Conservation (phyloP, 192 early-diverging fungal species). For the Haplosporangium gracile region DNA sequence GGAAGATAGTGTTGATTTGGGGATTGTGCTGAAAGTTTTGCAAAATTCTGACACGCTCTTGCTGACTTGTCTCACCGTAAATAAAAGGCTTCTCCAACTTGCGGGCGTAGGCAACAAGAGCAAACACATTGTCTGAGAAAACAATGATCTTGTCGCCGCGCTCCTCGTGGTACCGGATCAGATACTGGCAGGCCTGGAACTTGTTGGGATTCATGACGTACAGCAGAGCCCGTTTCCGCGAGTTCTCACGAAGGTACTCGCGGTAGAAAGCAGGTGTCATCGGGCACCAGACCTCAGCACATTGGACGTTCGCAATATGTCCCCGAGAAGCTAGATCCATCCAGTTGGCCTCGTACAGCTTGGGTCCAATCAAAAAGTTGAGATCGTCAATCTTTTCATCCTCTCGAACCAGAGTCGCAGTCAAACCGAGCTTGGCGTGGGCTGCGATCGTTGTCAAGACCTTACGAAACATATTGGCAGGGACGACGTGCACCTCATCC, state of each 20-base stretch:
- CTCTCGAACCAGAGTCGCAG: conserved; percentile 97
- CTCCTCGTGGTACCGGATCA: conserved; percentile 93
- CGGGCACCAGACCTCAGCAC: conserved; percentile 98
- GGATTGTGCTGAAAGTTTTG: conserved; percentile 97
- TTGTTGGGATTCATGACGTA: conserved; percentile 99
- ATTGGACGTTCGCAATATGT: conserved; percentile 98
- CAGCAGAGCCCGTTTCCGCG: conserved; percentile 87
- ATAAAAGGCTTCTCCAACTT: conserved; percentile 89
- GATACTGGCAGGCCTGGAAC: conserved; percentile 97
- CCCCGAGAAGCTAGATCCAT: conserved; percentile 98
- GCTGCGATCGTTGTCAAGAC: conserved; percentile 93
- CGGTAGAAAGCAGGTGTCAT: conserved; percentile 98
- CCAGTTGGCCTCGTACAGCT: conserved; percentile 99
- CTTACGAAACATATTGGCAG: conserved; percentile 95
- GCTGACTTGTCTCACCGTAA: conserved; percentile 90
- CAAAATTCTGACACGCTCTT: conserved; percentile 92
- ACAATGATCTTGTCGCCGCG: conserved; percentile 99
- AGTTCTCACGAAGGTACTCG: conserved; percentile 87
- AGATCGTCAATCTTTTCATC: conserved; percentile 98
- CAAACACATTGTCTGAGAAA: conserved; percentile 99
- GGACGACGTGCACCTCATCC: conserved; percentile 99
- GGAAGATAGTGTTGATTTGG: conserved; percentile 88
- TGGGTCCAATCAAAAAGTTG: conserved; percentile 99
- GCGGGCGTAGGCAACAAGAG: conserved; percentile 91
- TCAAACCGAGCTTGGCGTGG: conserved; percentile 97